Conservation (phyloP, 495 filamentous ascomycete species). For the Schizothecium vesticola region DNA sequence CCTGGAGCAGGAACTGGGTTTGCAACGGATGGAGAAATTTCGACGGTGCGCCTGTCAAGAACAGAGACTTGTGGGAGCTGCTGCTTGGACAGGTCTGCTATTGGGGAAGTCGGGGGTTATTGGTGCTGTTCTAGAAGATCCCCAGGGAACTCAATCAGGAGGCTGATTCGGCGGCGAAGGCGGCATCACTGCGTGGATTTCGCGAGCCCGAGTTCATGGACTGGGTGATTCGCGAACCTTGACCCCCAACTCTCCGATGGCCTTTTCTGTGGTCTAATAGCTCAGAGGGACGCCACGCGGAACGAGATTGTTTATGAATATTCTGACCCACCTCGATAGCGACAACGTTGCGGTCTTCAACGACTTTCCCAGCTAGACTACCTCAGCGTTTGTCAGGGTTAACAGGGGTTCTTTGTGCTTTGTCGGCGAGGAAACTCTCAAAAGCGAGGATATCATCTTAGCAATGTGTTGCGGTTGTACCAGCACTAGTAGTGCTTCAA, state of each 20-base stretch:
- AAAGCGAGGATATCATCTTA: neutral
- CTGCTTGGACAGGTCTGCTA: slow-evolving; percentile 15
- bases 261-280: no score
- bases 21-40: slow-evolving; percentile 26
- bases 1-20: slow-evolving; percentile 25
- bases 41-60: slow-evolving; percentile 24
- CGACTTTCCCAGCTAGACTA: no score
- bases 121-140: slow-evolving; percentile 35
- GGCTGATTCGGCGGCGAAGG: slow-evolving; percentile 6
- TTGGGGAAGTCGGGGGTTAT: slow-evolving; percentile 18
- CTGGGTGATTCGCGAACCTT: neutral
- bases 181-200: neutral
- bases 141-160: slow-evolving; percentile 24
- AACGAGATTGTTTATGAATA: no score
- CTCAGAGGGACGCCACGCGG: no score
- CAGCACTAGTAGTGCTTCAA: no score
- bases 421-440: neutral
- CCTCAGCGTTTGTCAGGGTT: neutral
- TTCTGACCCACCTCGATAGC: no score
- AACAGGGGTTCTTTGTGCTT: neutral
- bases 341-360: no score
- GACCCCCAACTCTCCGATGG: no score
- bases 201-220: neutral
- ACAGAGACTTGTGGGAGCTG: slow-evolving; percentile 38
- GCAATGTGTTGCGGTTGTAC: neutral